Conservation (phyloP, 2,329 filamentous ascomycete genomes). For the Penicillium nordicum region DNA sequence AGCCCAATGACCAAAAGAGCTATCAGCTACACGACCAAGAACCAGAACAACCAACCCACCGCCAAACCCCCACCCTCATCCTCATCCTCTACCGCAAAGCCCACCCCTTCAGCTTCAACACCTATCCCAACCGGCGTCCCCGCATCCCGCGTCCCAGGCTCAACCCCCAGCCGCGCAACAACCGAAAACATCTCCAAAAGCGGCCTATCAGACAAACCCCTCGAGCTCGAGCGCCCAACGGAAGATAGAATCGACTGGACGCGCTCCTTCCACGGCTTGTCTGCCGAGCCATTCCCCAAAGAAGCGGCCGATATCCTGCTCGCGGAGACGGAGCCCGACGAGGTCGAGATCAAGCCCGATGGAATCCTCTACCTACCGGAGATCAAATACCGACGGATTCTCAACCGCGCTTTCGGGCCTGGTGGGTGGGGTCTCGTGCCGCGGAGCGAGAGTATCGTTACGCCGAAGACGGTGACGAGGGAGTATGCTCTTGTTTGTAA, state of each 20-base stretch:
- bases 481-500: slow-evolving; percentile 90
- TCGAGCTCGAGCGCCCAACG: slow-evolving; percentile 27
- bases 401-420: slow-evolving; percentile 88
- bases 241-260: slow-evolving; percentile 70
- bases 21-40: slow-evolving; percentile 18
- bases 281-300: slow-evolving; percentile 64
- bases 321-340: slow-evolving; percentile 62
- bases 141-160: slow-evolving; percentile 17
- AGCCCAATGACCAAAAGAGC: slow-evolving; percentile 11
- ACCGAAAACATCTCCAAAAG: slow-evolving; percentile 40
- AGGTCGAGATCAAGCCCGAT: slow-evolving; percentile 97
- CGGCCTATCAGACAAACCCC: slow-evolving; percentile 36
- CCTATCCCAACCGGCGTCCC: slow-evolving; percentile 11
- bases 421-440: slow-evolving; percentile 95
- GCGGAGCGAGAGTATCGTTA: slow-evolving; percentile 77
- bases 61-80: not conserved
- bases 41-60: slow-evolving; percentile 12
- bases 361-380: slow-evolving; percentile 94
- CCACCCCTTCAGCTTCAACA: slow-evolving; percentile 8
- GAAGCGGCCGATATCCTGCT: slow-evolving; percentile 68
- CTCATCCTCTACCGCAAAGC: not conserved
- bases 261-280: slow-evolving; percentile 76
- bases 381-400: slow-evolving; percentile 91
- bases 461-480: slow-evolving; percentile 74
- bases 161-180: slow-evolving; percentile 30